Conservation (phyloP, 495 filamentous ascomycete species). For the Penicillium coffeae region DNA sequence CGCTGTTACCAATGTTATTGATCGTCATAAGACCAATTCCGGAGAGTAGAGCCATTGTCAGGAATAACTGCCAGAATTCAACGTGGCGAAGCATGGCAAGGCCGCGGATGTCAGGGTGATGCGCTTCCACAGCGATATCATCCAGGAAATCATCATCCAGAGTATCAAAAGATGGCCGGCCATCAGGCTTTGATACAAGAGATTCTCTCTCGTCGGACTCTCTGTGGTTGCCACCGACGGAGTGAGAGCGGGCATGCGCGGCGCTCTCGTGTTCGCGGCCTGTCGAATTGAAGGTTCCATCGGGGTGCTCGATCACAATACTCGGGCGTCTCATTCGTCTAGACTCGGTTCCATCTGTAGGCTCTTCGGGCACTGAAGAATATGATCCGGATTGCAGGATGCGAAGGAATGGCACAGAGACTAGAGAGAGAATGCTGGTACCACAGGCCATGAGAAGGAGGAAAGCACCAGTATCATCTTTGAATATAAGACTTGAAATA, state of each 20-base stretch:
- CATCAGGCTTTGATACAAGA: constrained; percentile 63
- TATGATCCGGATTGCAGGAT: constrained; percentile 64
- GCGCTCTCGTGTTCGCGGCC: constrained; percentile 28
- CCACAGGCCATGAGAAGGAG: constrained; percentile 75
- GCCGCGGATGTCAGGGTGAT: constrained; percentile 87
- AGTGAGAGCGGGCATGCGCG: constrained; percentile 33
- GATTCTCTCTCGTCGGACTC: constrained; percentile 74
- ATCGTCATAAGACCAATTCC: constrained; percentile 98
- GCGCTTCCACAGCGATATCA: constrained; percentile 46
- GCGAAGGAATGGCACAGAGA: constrained; percentile 76
- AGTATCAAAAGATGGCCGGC: constrained; percentile 25
- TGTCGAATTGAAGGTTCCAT: constrained; percentile 55
- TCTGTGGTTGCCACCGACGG: constrained; percentile 25
- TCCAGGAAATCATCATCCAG: constrained; percentile 38
- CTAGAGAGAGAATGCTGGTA: constrained; percentile 69
- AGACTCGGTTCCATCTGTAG: constrained; percentile 46
- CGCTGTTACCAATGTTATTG: constrained; percentile 97
- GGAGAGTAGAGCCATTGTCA: constrained; percentile 80
- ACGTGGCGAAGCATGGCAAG: constrained; percentile 65
- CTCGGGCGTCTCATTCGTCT: constrained; percentile 59
- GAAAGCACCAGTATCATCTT: constrained; percentile 75
- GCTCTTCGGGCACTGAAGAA: constrained; percentile 51
- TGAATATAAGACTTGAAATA: constrained; percentile 72
- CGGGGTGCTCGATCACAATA: constrained; percentile 37
- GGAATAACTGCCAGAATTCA: constrained; percentile 89